Evolutionary conservation across 306 rosid species (phyloP), one percentile per base, ranked within the genome.

Genomic region (Spatholobus suberectus): DNA sequence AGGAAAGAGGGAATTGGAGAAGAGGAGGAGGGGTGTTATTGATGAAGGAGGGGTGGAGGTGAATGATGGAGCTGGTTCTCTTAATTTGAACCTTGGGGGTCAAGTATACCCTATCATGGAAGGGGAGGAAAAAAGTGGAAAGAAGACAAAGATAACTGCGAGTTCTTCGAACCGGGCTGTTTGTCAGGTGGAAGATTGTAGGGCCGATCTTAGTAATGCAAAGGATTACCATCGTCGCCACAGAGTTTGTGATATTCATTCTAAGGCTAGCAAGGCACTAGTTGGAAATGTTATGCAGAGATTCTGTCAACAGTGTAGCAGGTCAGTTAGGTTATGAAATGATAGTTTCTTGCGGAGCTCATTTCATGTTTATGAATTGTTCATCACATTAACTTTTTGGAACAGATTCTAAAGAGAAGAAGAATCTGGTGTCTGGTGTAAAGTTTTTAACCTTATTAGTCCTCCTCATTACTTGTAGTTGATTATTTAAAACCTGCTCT

Each of bases 241-340:
- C 76, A 95, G 92, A 87, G 99, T 95, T 58, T 95, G 99, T 58
- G 94, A 89, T 32, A 52, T 88, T 83, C 99, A 95, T 92, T 93
- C 99, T 38, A 95, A 93, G 88, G 94, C 97, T 21, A 87, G 77
- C 81, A 84, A 82, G 70, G 99, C 99, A 5, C 88, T 81, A 24
- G 99, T 95, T 32, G 98, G 94, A 35, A 92, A 76, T 81, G 89
- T 89, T 74, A 70, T 95, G 99, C 98, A 95, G 87, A 85, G 99
- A 59, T 95, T 95, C 77, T 95, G 99, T 87, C 99, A 95, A 51
- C 99, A 95, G 88, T 95, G 99, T 81, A 95, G 99, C 93, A 92
- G 99, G 99, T 95, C 72, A 86, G 91, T 86, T 82, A 67, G 77
- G 44, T 88, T 83, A 15, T 74, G 18, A 77, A 68, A 49, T 78